Conservation (phyloP, 192 early-diverging fungal species). For the Gamsiella multidivaricata region DNA sequence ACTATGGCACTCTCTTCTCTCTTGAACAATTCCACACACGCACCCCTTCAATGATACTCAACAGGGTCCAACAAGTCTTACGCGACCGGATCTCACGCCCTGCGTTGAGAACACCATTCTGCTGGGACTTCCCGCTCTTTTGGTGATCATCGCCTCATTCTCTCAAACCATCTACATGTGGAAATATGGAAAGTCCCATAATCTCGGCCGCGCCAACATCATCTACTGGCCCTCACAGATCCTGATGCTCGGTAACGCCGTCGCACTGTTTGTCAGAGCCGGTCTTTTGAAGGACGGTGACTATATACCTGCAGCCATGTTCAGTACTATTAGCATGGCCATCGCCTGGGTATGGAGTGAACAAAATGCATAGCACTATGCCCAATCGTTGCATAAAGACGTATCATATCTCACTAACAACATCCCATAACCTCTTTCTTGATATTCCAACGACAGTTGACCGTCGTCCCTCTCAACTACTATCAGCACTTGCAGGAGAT, state of each 20-base stretch:
- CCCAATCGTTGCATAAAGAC: too few relatives aligned
- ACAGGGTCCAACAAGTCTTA: conserved; percentile 38
- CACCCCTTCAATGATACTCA: not conserved
- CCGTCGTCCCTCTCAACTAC: conserved; percentile 20
- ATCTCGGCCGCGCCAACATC: conserved; percentile 37
- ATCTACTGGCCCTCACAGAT: conserved; percentile 49
- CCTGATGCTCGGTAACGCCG: conserved; percentile 33
- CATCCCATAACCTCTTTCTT: not conserved
- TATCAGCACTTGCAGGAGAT: conserved; percentile 43
- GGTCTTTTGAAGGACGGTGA: conserved; percentile 12
- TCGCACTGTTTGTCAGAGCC: conserved; percentile 29
- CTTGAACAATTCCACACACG: not conserved
- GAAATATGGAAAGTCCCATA: conserved; percentile 33
- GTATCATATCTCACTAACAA: too few relatives aligned
- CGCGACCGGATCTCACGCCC: conserved; percentile 29
- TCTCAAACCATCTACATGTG: conserved; percentile 15
- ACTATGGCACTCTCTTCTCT: not conserved
- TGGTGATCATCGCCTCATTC: conserved; percentile 13
- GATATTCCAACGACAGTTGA: conserved; percentile 8
- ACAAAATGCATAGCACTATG: too few relatives aligned
- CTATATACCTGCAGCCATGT: conserved; percentile 41
- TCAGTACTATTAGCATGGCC: conserved; percentile 33
- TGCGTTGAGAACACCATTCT: conserved; percentile 54
- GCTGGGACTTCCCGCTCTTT: conserved; percentile 28
- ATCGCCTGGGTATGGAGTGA: conserved; percentile 50